Evolutionary conservation across 164 flowering plant genomes (phyloP).

Genomic region (Pachysandra terminalis): DNA sequence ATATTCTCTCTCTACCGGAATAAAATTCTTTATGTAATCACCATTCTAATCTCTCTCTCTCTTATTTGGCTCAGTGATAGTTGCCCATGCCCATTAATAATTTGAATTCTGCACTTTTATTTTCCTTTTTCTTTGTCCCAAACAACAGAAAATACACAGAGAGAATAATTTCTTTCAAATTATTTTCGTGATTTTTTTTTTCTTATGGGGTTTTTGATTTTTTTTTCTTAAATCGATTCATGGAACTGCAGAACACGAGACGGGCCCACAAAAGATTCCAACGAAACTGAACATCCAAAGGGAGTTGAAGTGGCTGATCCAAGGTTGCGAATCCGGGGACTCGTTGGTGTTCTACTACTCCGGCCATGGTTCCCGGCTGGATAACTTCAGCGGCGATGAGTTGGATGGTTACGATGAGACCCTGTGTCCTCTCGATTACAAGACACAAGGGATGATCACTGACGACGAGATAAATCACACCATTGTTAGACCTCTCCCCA

Average conservation of each 20-base stretch:
- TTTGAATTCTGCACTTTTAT: no score
- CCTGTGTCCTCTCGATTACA: conserved; percentile 67
- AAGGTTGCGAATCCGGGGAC: conserved; percentile 61
- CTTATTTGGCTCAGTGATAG: no score
- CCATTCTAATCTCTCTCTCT: no score
- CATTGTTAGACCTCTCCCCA: conserved; percentile 64
- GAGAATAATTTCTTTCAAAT: no score
- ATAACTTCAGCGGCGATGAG: conserved; percentile 48
- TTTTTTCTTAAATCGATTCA: neutral
- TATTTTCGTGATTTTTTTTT: no score
- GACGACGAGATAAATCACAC: conserved; percentile 75
- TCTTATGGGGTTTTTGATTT: neutral
- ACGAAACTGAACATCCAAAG: conserved; percentile 53
- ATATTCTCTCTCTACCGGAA: no score
- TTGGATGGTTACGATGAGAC: conserved; percentile 72
- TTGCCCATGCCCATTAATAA: no score
- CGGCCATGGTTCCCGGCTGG: conserved; percentile 63
- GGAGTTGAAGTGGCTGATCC: conserved; percentile 70
- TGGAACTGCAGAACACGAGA: conserved; percentile 52
- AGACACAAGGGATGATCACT: conserved; percentile 54
- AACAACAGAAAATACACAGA: no score
- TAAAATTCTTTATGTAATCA: no score
- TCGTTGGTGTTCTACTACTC: conserved; percentile 85
- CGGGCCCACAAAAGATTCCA: conserved; percentile 40
- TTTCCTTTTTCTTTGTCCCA: no score